A percentile compares a stretch with the other conserved stretches of the same genome.
Conservation (phyloP, 352 stramenopile genomes). For the Phytopythium helicoides region DNA sequence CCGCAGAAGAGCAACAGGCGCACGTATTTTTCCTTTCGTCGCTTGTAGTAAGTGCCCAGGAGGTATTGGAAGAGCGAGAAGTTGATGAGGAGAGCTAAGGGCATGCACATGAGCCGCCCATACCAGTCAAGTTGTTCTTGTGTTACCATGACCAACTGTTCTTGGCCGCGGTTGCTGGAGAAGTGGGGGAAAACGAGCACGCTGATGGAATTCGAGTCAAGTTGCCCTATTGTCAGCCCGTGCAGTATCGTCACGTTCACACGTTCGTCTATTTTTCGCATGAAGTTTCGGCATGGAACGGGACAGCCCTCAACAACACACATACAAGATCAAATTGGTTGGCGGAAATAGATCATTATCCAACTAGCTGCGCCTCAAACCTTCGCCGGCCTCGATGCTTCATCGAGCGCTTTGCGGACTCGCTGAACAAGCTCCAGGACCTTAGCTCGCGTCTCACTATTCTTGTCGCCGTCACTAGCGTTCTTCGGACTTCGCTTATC, state of each 20-base stretch:
- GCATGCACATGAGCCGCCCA: slow-evolving; percentile 11
- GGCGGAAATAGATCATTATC: too few species aligned
- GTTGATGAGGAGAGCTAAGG: slow-evolving; percentile 25
- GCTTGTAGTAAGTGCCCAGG: slow-evolving; percentile 6
- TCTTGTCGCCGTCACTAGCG: background rate
- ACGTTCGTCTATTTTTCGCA: too few species aligned
- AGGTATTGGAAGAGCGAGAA: slow-evolving; percentile 33
- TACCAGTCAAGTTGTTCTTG: background rate
- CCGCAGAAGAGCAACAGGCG: slow-evolving; percentile 14
- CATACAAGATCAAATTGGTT: too few species aligned
- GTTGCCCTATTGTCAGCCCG: background rate
- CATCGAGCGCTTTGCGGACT: background rate
- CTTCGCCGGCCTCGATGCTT: too few species aligned
- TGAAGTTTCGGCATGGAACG: too few species aligned
- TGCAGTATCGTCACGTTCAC: background rate
- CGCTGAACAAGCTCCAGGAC: background rate
- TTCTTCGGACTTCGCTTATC: background rate
- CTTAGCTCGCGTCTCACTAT: background rate
- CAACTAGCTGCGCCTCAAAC: too few species aligned
- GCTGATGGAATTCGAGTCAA: too few species aligned
- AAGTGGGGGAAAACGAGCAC: too few species aligned
- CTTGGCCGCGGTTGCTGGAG: too few species aligned
- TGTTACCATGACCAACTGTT: background rate
- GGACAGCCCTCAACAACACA: too few species aligned
- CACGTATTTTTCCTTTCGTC: slow-evolving; percentile 14